These are phyloP conservation scores for Agaricales sp. DNA, from an alignment of 1,284 basidiomycete genomes.

Conservation along the genomic window DNA sequence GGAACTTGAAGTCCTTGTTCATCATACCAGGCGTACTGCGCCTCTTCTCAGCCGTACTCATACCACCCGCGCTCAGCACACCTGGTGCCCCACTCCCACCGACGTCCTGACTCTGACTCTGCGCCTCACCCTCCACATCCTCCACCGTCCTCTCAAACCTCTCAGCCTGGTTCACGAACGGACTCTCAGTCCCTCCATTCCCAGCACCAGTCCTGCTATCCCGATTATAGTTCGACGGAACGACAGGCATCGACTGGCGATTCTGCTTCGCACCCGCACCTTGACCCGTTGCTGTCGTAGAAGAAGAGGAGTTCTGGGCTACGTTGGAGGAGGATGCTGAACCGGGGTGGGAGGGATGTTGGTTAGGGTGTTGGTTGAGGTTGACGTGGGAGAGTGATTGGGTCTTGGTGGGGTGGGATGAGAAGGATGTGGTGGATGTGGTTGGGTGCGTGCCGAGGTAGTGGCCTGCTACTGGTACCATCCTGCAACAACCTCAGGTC, in stretches of 20 bases:
- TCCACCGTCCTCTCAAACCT: conserved; percentile 40
- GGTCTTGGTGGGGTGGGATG: conserved; percentile 35
- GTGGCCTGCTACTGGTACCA: conserved; percentile 77
- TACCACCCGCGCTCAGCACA: not conserved
- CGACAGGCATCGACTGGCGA: not conserved
- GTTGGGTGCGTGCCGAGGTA: no score
- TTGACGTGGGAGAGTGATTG: conserved; percentile 72
- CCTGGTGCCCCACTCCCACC: not conserved
- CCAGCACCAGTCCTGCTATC: no score
- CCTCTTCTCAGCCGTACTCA: conserved; percentile 23
- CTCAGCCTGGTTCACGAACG: conserved; percentile 30
- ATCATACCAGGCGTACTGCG: conserved; percentile 51
- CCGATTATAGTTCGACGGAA: conserved; percentile 14
- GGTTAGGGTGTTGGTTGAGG: conserved; percentile 28
- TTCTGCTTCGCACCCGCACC: no score
- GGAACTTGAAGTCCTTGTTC: conserved; percentile 73
- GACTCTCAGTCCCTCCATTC: conserved; percentile 19
- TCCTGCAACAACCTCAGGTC: conserved; percentile 33
- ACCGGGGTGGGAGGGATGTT: conserved; percentile 35
- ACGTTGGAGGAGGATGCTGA: conserved; percentile 56
- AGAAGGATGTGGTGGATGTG: conserved; percentile 42
- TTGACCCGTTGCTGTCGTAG: conserved; percentile 24
- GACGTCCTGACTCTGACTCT: not conserved
- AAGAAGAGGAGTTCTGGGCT: no score
- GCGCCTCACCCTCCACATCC: conserved; percentile 28